Evolutionary conservation across 2,329 filamentous ascomycete genomes (phyloP).

Genomic region (Didymella lethalis): DNA sequence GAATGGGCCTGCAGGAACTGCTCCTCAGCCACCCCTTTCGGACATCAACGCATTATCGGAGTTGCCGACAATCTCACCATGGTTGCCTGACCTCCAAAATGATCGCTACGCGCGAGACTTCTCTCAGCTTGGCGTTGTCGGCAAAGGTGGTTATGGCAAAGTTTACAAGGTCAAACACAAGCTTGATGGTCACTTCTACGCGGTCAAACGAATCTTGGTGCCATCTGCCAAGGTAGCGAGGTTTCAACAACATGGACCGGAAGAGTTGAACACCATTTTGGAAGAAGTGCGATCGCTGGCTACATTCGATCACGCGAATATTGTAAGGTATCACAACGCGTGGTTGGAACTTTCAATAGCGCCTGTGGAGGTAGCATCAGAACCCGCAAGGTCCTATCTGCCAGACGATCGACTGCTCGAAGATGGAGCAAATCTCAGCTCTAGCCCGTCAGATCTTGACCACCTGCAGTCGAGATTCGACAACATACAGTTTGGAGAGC

Average conservation of each 20-base stretch:
- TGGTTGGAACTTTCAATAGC: conserved; percentile 64
- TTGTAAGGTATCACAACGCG: conserved; percentile 70
- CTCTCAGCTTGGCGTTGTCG: conserved; percentile 60
- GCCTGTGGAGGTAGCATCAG: conserved; percentile 20
- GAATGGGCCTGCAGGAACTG: conserved; percentile 12
- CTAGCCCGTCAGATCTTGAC: conserved; percentile 20
- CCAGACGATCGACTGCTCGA: conserved; percentile 37
- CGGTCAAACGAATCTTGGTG: conserved; percentile 71
- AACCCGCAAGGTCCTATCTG: conserved; percentile 20
- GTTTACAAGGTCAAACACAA: conserved; percentile 69
- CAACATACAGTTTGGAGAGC: conserved; percentile 30
- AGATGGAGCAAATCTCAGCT: conserved; percentile 25
- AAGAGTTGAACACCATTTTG: conserved; percentile 64
- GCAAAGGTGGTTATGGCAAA: conserved; percentile 70
- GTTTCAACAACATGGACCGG: conserved; percentile 60
- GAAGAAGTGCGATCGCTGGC: conserved; percentile 69
- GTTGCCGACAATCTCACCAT: conserved; percentile 26
- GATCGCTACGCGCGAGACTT: conserved; percentile 47
- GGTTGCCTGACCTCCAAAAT: conserved; percentile 42
- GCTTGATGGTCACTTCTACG: conserved; percentile 69
- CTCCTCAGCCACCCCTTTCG: conserved; percentile 24
- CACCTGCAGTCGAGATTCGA: conserved; percentile 27
- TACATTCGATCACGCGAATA: conserved; percentile 68
- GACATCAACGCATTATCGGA: conserved; percentile 27
- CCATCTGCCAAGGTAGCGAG: conserved; percentile 60